Base-by-base conservation (phyloP, 208 protist genomes). In the Crithidia bombi region DNA sequence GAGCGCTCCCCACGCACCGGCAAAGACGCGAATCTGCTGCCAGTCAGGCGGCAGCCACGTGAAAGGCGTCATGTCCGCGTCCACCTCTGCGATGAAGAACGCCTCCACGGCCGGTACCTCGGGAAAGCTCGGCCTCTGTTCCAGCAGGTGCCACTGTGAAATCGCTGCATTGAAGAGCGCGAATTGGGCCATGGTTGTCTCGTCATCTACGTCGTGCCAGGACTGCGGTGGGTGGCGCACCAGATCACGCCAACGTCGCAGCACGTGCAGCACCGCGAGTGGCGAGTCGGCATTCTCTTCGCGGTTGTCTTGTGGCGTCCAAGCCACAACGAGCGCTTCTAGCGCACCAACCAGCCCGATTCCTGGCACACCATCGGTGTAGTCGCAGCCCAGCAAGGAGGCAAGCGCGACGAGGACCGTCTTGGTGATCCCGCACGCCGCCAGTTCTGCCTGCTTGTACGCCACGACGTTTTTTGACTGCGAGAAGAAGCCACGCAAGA, bases 321-420 rank as follows among this genome's bases (percentile, higher is more conserved):
- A 96, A 7, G 84, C 36, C 38, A 82, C 61, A 2, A 81, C 72
- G 6, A 96, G 63, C 5, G 85, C 86, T 36, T 84, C 69, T 28
- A 96, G 62, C 4, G 87, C 78, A 23, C 84, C 86, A 2, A 85
- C 62, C 12, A 96, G 56, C 9, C 95, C 95, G 23, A 99, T 83
- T 49, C 96, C 94, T 21, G 69, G 14, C 36, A 98, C 82, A 15
- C 97, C 97, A 17, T 97, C 87, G 5, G 87, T 92, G 83, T 99
- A 99, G 77, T 99, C 97, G 54, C 86, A 96, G n/a, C 97, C 97
- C n/a, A 99, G 86, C 10, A 98, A 78, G 41, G 95, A 75, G 11
- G 95, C 96, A 10, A 99, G 76, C 2, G 86, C 71, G 5, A 99
- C 89, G 12, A 99, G 80, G 35, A 94, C 80, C 7, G 58, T 67